Percentiles rank a stretch among this genome's conserved stretches.
phyloP scores from a whole-genome alignment of 2,329 filamentous ascomycete genomes.

The Fusarium paranaense region DNA sequence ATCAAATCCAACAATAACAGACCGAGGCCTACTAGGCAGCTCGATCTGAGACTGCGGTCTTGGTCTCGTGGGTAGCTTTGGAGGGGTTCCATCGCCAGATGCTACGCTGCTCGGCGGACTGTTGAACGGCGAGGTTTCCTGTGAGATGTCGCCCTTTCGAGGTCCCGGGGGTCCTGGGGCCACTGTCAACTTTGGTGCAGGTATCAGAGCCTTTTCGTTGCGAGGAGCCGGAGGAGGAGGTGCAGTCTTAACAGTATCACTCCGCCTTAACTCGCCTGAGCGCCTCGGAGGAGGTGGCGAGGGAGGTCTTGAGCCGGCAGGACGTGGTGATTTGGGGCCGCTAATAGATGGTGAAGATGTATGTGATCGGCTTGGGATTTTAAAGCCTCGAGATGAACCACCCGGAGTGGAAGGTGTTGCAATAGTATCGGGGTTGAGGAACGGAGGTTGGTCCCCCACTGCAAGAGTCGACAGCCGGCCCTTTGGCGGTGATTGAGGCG shows the following conservation, averaged over 20 bases:
- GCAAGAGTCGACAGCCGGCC: slow-evolving; percentile 49
- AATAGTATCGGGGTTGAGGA: slow-evolving; percentile 61
- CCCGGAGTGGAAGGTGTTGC: slow-evolving; percentile 56
- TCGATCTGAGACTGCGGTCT: slow-evolving; percentile 55
- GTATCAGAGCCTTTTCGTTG: slow-evolving; percentile 72
- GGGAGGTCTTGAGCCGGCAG: slow-evolving; percentile 63
- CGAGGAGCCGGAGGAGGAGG: slow-evolving; percentile 83
- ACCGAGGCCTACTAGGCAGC: slow-evolving; percentile 34
- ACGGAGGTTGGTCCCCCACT: slow-evolving; percentile 56
- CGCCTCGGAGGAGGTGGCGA: slow-evolving; percentile 73
- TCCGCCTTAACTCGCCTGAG: slow-evolving; percentile 68
- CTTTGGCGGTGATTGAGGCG: slow-evolving; percentile 77
- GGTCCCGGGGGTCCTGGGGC: slow-evolving; percentile 25
- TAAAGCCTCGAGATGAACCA: slow-evolving; percentile 59
- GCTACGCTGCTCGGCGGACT: slow-evolving; percentile 83
- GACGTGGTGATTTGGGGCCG: slow-evolving; percentile 58
- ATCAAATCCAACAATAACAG: slow-evolving; percentile 54
- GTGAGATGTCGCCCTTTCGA: slow-evolving; percentile 39
- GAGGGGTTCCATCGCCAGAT: slow-evolving; percentile 62
- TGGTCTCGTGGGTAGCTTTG: slow-evolving; percentile 62
- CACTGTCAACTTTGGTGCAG: slow-evolving; percentile 34
- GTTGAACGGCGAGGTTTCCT: slow-evolving; percentile 80
- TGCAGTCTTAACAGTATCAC: slow-evolving; percentile 56
- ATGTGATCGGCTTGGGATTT: slow-evolving; percentile 66
- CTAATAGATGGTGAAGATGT: slow-evolving; percentile 60